Evolutionary conservation across 108 stramenopile species (phyloP).

Genomic region (Cyclotella choctawhatcheeana): DNA sequence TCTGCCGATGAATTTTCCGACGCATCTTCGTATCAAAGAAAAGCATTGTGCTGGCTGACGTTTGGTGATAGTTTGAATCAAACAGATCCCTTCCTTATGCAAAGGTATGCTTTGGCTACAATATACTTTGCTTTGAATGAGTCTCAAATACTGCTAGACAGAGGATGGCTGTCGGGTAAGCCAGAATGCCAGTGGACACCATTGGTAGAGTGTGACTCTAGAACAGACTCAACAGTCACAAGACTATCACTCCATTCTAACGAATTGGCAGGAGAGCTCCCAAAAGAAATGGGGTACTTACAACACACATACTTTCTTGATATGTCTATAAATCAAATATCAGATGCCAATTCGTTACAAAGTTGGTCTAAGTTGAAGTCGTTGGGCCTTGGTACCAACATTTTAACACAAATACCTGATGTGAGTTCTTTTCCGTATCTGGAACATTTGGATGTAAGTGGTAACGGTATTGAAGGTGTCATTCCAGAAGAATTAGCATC

Average conservation of each 20-base stretch:
- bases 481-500: slow-evolving; percentile 33
- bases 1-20: slow-evolving; percentile 27
- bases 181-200: slow-evolving; percentile 39
- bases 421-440: slow-evolving; percentile 18
- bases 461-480: slow-evolving; percentile 21
- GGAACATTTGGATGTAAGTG: slow-evolving; percentile 31
- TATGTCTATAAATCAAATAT: slow-evolving; percentile 17
- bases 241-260: slow-evolving; percentile 19
- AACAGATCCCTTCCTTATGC: slow-evolving; percentile 35
- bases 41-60: slow-evolving; percentile 45
- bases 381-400: slow-evolving; percentile 27
- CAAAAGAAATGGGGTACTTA: slow-evolving; percentile 28
- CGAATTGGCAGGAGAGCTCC: slow-evolving; percentile 32
- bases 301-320: slow-evolving; percentile 25
- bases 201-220: slow-evolving; percentile 38
- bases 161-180: slow-evolving; percentile 43
- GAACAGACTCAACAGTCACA: slow-evolving; percentile 27
- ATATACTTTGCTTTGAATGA: slow-evolving; percentile 42
- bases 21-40: slow-evolving; percentile 40
- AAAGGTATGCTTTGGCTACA: slow-evolving; percentile 38
- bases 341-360: slow-evolving; percentile 4
- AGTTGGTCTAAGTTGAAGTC: slow-evolving; percentile 22
- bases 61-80: slow-evolving; percentile 38
- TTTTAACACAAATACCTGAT: slow-evolving; percentile 10
- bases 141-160: slow-evolving; percentile 9